Evolutionary conservation across 1,284 basidiomycete genomes (phyloP), one percentile per base, ranked within the genome.

Genomic region (Cryptococcus floricola): DNA sequence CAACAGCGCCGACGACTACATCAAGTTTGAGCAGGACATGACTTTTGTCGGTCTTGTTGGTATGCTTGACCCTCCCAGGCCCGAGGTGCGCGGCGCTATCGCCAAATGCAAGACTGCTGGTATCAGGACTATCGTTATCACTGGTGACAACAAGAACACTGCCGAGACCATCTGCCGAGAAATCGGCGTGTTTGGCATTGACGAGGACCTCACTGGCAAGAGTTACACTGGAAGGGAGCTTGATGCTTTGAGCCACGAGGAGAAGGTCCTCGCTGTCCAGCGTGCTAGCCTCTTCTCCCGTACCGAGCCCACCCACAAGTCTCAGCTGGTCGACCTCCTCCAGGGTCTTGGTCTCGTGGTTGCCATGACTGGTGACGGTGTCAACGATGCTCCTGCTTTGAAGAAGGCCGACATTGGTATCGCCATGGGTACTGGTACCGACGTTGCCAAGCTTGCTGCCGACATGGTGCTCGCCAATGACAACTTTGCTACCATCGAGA

Each of bases 361-460:
- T n/a, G 96, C 96, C 18, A 98, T 99, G 96, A 90, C 87, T 49
- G 91, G 89, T 54, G 92, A 94, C 69, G 91, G 91, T 69, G 95
- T 98, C 56, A 98, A 98, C 67, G 95, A 98, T 69, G 94, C 94
- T 1, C 94, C 94, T 16, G 94, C 94, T 0, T 79, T 98, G 67
- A 96, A 96, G 77, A 94, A 89, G 81, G 95, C 95, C 16, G 94
- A 98, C 69, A 97, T 98, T 67, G 95, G 95, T 70, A 89, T 98
- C 55, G 89, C 92, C n/a, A 98, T 98, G 95, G 95, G 95, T 48
- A 91, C 89, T 60, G 96, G 95, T 50, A 98, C 95, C 0, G 96
- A 99, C 72, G 96, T 99, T 28, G 95, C 96, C 57, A 98, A 98
- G 78, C 82, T 97, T 62, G 96, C 96, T 10, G 92, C 94, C 10